Evolutionary conservation across 495 filamentous ascomycete genomes (phyloP).

Genomic region (Polyplosphaeria fusca): DNA sequence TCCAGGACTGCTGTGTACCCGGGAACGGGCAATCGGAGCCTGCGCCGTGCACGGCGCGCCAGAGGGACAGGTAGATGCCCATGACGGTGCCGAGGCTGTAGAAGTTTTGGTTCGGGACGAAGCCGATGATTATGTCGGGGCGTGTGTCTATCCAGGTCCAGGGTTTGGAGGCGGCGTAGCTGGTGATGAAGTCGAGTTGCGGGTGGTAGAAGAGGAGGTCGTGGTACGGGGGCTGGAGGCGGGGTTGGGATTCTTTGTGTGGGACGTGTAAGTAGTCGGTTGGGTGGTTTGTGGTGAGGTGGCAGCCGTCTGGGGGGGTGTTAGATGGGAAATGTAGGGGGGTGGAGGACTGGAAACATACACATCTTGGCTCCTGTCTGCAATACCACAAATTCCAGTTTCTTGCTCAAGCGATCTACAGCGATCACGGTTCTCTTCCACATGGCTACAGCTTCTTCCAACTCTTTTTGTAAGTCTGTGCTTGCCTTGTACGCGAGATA

Average conservation of each 20-base stretch:
- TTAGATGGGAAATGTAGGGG: neutral
- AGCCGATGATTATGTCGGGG: constrained; percentile 41
- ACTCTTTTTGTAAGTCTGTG: constrained; percentile 37
- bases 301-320: constrained; percentile 30
- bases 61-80: constrained; percentile 36
- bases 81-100: constrained; percentile 35
- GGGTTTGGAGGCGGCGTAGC: constrained; percentile 34
- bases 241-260: constrained; percentile 32
- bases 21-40: constrained; percentile 36
- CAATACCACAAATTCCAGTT: constrained; percentile 37
- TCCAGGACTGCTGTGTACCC: constrained; percentile 36
- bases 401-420: constrained; percentile 28
- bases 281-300: constrained; percentile 38
- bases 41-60: constrained; percentile 31
- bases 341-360: constrained; percentile 5
- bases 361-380: constrained; percentile 41
- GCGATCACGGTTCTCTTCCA: constrained; percentile 37
- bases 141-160: constrained; percentile 40
- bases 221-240: constrained; percentile 34
- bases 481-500: constrained; percentile 40
- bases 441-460: constrained; percentile 39
- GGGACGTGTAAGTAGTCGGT: constrained; percentile 40
- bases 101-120: constrained; percentile 41
- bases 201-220: constrained; percentile 40
- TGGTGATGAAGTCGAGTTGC: constrained; percentile 36